phyloP scores from a whole-genome alignment of 371 early-diverging fungal species.

The Encephalitozoon cuniculi region DNA sequence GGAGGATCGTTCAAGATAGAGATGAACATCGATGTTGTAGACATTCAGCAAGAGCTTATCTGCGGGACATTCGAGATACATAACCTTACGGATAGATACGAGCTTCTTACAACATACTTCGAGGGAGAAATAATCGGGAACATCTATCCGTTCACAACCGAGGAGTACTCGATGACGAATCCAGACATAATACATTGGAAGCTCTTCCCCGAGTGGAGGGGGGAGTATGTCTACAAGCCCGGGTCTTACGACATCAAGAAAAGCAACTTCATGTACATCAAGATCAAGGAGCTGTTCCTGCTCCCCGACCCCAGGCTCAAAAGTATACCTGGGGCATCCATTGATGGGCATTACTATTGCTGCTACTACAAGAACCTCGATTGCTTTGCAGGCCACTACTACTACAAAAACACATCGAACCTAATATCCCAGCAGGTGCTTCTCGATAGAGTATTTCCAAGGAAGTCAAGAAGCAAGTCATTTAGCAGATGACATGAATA shows the following conservation, averaged over 20 bases:
- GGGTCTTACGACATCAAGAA: slow-evolving; percentile 1
- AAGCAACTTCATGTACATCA: slow-evolving; percentile 22
- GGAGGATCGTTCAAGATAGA: slow-evolving; percentile 38
- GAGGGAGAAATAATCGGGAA: slow-evolving; percentile 27
- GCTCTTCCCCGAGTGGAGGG: slow-evolving; percentile 23
- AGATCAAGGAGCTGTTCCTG: slow-evolving; percentile 40
- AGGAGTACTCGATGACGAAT: neutral
- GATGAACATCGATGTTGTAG: slow-evolving; percentile 35
- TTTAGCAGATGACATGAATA: slow-evolving; percentile 6
- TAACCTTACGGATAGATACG: slow-evolving; percentile 22
- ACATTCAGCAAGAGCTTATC: slow-evolving; percentile 3
- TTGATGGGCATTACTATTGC: slow-evolving; percentile 46
- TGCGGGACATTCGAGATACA: slow-evolving; percentile 41
- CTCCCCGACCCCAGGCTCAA: slow-evolving; percentile 27
- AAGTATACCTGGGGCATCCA: slow-evolving; percentile 39
- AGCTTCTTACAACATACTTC: slow-evolving; percentile 33
- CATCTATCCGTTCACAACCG: neutral
- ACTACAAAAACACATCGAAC: slow-evolving; percentile 15
- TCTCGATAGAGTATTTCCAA: slow-evolving; percentile 15
- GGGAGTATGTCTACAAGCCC: neutral
- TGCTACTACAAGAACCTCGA: slow-evolving; percentile 37
- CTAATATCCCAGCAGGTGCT: slow-evolving; percentile 29
- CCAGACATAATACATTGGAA: slow-evolving; percentile 29
- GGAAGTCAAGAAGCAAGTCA: neutral
- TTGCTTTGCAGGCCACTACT: slow-evolving; percentile 38